These are phyloP conservation scores for Apiospora hydei DNA, from an alignment of 2,329 filamentous ascomycete species.

Conservation along the genomic window DNA sequence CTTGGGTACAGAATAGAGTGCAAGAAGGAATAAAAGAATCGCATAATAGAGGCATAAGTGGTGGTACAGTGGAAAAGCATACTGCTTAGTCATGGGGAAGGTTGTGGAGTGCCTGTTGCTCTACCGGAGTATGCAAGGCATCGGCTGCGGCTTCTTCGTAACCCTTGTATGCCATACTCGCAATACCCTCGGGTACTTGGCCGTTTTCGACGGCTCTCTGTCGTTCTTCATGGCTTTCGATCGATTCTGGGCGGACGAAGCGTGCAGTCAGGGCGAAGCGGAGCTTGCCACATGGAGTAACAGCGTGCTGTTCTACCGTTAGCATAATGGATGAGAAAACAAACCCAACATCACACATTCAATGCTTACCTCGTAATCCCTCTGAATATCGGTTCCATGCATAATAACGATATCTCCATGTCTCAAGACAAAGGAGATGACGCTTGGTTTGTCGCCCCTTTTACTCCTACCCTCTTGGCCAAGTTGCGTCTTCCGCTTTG, in stretches of 20 bases:
- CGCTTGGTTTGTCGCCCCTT: conserved; percentile 36
- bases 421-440: conserved; percentile 53
- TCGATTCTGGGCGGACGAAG: conserved; percentile 54
- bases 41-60: neutral
- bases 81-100: neutral
- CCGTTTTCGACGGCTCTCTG: conserved; percentile 41
- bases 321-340: neutral
- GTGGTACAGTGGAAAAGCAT: neutral
- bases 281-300: conserved; percentile 57
- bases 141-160: conserved; percentile 25
- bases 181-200: conserved; percentile 42
- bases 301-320: conserved; percentile 51
- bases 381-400: conserved; percentile 66
- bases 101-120: neutral
- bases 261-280: conserved; percentile 65
- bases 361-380: conserved; percentile 59
- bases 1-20: neutral
- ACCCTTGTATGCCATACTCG: conserved; percentile 40
- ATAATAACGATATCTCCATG: conserved; percentile 73
- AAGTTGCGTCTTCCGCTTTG: conserved; percentile 51
- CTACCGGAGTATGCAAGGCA: neutral
- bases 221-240: conserved; percentile 41
- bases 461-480: conserved; percentile 39
- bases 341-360: too few species aligned
- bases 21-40: neutral